phyloP scores from a whole-genome alignment of 495 filamentous ascomycete species.

The Daldinia concentrica region DNA sequence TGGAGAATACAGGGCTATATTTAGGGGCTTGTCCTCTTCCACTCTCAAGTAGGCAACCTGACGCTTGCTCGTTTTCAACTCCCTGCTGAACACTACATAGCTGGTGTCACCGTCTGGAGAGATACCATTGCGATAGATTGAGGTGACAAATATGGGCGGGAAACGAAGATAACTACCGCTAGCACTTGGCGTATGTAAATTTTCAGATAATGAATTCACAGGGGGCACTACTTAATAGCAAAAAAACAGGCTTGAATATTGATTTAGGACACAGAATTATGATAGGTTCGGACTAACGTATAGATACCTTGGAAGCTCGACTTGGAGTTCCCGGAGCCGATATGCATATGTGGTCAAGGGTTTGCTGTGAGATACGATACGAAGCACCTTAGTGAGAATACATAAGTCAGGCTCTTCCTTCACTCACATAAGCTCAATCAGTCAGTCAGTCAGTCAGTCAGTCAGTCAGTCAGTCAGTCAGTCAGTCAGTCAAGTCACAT shows the following conservation, averaged over 20 bases:
- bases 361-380: too few species aligned
- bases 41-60: slow-evolving; percentile 36
- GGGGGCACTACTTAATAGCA: not conserved
- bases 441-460: too few species aligned
- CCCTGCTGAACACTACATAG: slow-evolving; percentile 39
- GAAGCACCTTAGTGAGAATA: too few species aligned
- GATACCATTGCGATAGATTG: slow-evolving; percentile 11
- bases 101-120: slow-evolving; percentile 14
- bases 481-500: too few species aligned
- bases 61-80: slow-evolving; percentile 14
- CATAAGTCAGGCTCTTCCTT: too few species aligned
- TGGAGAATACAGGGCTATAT: slow-evolving; percentile 10
- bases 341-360: too few species aligned
- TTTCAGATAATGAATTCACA: slow-evolving; percentile 7
- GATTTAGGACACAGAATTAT: not conserved
- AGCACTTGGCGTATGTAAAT: slow-evolving; percentile 2
- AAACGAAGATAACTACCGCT: slow-evolving; percentile 7
- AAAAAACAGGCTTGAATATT: not conserved
- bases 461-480: too few species aligned
- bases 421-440: too few species aligned
- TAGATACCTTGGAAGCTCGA: not conserved
- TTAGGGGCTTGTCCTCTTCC: slow-evolving; percentile 11
- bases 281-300: not conserved
- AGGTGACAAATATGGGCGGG: slow-evolving; percentile 1
- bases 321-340: not conserved